phyloP scores from a whole-genome alignment of 2,329 filamentous ascomycete species.

The Ciborinia camelliae region DNA sequence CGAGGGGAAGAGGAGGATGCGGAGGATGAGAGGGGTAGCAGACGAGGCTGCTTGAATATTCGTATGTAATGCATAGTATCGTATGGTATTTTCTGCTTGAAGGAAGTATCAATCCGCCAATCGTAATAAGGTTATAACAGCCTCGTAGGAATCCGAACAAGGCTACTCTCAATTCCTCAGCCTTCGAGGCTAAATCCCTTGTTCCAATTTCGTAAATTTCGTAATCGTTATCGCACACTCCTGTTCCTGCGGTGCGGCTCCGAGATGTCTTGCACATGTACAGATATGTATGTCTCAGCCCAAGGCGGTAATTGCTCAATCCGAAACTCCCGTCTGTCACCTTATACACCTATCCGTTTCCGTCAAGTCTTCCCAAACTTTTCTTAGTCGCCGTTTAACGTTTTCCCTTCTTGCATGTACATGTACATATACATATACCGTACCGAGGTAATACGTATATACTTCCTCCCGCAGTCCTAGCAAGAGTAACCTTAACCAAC shows the following conservation, averaged over 20 bases:
- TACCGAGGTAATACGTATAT: not conserved
- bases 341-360: not conserved
- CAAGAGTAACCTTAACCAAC: not conserved
- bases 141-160: not conserved
- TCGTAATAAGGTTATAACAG: not conserved
- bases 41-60: slow-evolving; percentile 61
- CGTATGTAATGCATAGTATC: slow-evolving; percentile 58
- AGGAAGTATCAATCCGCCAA: not conserved
- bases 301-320: slow-evolving; percentile 1
- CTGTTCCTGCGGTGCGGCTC: not conserved
- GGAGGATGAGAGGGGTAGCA: slow-evolving; percentile 37
- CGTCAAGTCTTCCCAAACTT: not conserved
- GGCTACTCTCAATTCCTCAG: slow-evolving; percentile 3
- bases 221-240: slow-evolving; percentile 6
- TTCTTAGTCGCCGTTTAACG: slow-evolving; percentile 15
- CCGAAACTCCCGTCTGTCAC: slow-evolving; percentile 1
- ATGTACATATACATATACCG: not conserved
- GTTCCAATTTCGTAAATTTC: not conserved
- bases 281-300: slow-evolving; percentile 9
- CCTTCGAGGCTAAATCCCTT: slow-evolving; percentile 5
- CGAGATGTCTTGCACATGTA: not conserved
- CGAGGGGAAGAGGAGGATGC: not conserved
- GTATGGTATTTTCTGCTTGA: not conserved
- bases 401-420: slow-evolving; percentile 12
- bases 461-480: not conserved